Evolutionary conservation across 1,284 basidiomycete genomes (phyloP).

Genomic region (Puccinia polysora): DNA sequence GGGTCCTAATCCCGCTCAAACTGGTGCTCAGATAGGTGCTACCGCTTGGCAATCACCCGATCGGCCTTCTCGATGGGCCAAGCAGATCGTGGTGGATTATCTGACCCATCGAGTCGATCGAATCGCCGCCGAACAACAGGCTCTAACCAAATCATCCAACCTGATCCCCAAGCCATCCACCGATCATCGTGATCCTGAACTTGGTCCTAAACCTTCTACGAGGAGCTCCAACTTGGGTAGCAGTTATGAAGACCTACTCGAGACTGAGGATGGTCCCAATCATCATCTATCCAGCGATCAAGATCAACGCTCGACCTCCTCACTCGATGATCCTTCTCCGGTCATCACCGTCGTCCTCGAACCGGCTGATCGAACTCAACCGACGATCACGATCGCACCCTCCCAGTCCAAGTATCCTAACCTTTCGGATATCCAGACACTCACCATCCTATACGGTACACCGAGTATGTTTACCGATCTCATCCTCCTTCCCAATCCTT

Average conservation of each 20-base stretch:
- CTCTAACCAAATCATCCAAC: conserved; percentile 44
- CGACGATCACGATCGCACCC: conserved; percentile 47
- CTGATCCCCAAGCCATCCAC: conserved; percentile 44
- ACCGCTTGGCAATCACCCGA: conserved; percentile 17
- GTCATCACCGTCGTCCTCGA: conserved; percentile 54
- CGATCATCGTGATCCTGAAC: too few species aligned
- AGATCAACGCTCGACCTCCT: conserved; percentile 48
- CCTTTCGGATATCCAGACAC: conserved; percentile 33
- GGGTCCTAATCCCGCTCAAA: conserved; percentile 39
- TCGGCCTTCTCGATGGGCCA: neutral
- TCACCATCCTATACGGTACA: conserved; percentile 60
- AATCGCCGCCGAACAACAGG: neutral
- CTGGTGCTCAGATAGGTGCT: neutral
- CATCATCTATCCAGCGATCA: conserved; percentile 56
- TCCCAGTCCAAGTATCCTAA: neutral
- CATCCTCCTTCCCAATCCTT: conserved; percentile 57
- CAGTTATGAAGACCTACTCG: too few species aligned
- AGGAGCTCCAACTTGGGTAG: too few species aligned
- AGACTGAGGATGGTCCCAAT: too few species aligned
- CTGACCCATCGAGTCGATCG: neutral
- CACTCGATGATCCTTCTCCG: conserved; percentile 48
- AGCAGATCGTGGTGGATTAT: conserved; percentile 16
- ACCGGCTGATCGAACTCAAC: conserved; percentile 54
- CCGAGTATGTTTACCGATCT: conserved; percentile 60
- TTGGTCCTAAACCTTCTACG: too few species aligned